phyloP scores from a whole-genome alignment of 2,329 filamentous ascomycete species.

The Thelonectria rubi region DNA sequence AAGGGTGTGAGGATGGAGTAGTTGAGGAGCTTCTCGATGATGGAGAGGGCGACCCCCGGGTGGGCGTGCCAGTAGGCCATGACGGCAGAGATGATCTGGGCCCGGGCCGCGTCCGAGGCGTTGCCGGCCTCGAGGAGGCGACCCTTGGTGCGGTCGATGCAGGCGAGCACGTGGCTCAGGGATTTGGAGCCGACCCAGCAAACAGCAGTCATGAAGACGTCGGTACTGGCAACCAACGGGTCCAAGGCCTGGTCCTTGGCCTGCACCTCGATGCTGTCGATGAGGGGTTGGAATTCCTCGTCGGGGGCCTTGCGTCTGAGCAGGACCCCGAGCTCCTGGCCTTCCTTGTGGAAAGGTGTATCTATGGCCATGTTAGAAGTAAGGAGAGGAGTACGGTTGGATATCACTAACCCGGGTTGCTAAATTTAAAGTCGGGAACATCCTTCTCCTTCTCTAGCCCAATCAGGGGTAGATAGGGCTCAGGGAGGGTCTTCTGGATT shows the following conservation, averaged over 20 bases:
- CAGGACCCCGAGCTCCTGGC: constrained; percentile 80
- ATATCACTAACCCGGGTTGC: constrained; percentile 69
- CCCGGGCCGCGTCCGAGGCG: constrained; percentile 77
- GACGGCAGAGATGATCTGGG: constrained; percentile 89
- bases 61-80: constrained; percentile 94
- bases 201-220: constrained; percentile 92
- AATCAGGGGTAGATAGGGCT: constrained; percentile 82
- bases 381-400: neutral
- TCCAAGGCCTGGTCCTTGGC: constrained; percentile 78
- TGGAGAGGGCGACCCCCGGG: constrained; percentile 88
- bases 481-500: constrained; percentile 91
- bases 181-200: constrained; percentile 96
- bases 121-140: constrained; percentile 82
- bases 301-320: constrained; percentile 86
- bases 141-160: constrained; percentile 93
- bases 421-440: constrained; percentile 94
- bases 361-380: constrained; percentile 55
- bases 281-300: constrained; percentile 83
- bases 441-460: constrained; percentile 91
- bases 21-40: constrained; percentile 96
- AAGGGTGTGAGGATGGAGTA: constrained; percentile 91
- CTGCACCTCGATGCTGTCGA: constrained; percentile 82
- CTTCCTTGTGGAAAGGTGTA: constrained; percentile 84
- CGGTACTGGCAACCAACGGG: constrained; percentile 84
- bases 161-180: constrained; percentile 92